These are phyloP conservation scores for Puccinia triticina DNA, from an alignment of 1,284 basidiomycete species.

Conservation along the genomic window DNA sequence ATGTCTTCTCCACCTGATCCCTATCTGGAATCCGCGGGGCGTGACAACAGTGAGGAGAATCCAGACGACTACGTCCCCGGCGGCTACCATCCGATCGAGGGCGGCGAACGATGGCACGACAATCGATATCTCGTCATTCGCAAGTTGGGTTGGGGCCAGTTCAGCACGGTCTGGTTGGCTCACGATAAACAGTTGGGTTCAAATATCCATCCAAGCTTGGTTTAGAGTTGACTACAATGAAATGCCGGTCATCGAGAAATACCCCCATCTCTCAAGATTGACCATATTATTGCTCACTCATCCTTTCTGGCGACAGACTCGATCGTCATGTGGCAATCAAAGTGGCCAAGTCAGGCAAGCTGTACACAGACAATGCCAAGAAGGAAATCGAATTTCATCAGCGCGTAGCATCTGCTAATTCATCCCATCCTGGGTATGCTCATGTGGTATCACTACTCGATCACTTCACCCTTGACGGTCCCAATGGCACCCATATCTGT, in stretches of 20 bases:
- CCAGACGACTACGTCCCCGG: conserved; percentile 64
- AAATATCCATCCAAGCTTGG: conserved; percentile 31
- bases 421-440: conserved; percentile 62
- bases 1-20: too few relatives aligned
- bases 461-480: conserved; percentile 93
- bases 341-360: conserved; percentile 93
- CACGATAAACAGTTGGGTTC: conserved; percentile 56
- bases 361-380: conserved; percentile 96
- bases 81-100: conserved; percentile 88
- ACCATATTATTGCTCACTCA: too few relatives aligned
- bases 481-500: conserved; percentile 96
- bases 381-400: conserved; percentile 99
- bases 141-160: conserved; percentile 98
- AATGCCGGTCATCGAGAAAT: too few relatives aligned
- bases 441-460: conserved; percentile 91
- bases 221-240: too few relatives aligned
- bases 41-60: conserved; percentile 60
- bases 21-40: too few relatives aligned
- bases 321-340: conserved; percentile 97
- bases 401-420: conserved; percentile 82
- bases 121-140: conserved; percentile 86
- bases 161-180: conserved; percentile 65
- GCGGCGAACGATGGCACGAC: conserved; percentile 87
- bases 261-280: too few relatives aligned
- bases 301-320: conserved; percentile 65